Evolutionary conservation across 306 rosid genomes (phyloP).

Genomic region (Citrullus colocynthis): DNA sequence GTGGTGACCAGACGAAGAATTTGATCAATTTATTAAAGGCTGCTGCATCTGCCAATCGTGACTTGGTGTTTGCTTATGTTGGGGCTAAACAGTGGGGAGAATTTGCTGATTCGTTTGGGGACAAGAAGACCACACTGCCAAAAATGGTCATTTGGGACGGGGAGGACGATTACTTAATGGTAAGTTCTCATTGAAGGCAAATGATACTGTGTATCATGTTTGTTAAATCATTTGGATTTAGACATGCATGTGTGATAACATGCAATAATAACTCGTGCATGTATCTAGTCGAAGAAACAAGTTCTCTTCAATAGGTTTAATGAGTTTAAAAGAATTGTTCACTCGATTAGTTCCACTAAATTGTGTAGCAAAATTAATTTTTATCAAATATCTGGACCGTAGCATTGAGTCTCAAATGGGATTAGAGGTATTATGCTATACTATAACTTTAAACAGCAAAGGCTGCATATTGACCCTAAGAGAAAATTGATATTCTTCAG

Average conservation of each 20-base stretch:
- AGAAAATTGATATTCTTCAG: neutral
- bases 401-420: neutral
- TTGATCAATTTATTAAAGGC: slow-evolving; percentile 63
- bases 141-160: slow-evolving; percentile 86
- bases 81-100: slow-evolving; percentile 74
- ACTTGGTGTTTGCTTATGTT: slow-evolving; percentile 74
- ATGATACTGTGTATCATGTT: neutral
- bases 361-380: neutral
- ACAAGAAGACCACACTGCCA: slow-evolving; percentile 42
- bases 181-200: slow-evolving; percentile 23
- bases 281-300: neutral
- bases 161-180: slow-evolving; percentile 53
- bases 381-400: neutral
- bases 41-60: slow-evolving; percentile 94
- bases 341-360: neutral
- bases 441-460: neutral
- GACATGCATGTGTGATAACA: neutral
- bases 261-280: neutral
- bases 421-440: neutral
- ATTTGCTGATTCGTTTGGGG: slow-evolving; percentile 71
- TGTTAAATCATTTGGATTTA: neutral
- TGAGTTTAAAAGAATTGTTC: neutral
- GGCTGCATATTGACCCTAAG: neutral
- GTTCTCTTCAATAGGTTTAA: neutral
- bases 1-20: slow-evolving; percentile 48